phyloP scores from a whole-genome alignment of 208 protist species.

The Spongospora subterranea region DNA sequence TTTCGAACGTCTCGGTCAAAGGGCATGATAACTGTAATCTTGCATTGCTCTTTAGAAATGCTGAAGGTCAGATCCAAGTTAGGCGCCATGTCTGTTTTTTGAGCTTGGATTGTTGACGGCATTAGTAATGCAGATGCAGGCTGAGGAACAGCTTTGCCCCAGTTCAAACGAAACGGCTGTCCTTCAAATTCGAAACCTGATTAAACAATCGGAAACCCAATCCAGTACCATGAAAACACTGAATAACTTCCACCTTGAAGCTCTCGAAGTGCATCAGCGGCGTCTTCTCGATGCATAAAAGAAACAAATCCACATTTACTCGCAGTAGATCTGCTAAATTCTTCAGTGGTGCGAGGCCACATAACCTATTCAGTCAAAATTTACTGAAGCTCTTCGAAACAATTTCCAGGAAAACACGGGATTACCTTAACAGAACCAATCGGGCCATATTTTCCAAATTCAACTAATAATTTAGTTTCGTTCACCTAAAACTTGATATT shows the following conservation, averaged over 20 bases:
- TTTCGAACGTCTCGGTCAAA: background rate
- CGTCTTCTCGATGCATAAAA: slow-evolving; percentile 53
- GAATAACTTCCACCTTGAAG: background rate
- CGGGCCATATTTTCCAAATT: slow-evolving; percentile 34
- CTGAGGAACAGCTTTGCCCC: slow-evolving; percentile 16
- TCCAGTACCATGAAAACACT: background rate
- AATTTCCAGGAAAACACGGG: background rate
- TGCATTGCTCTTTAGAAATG: slow-evolving; percentile 53
- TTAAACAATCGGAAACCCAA: background rate
- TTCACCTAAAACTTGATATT: background rate
- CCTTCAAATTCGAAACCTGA: slow-evolving; percentile 5
- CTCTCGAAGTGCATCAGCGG: slow-evolving; percentile 47
- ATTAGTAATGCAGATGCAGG: background rate
- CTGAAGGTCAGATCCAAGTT: slow-evolving; percentile 46
- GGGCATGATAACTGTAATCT: slow-evolving; percentile 3
- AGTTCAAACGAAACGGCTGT: slow-evolving; percentile 46
- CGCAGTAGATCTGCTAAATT: background rate
- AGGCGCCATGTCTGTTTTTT: background rate
- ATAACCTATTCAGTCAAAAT: background rate
- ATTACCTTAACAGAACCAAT: slow-evolving; percentile 45
- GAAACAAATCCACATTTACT: slow-evolving; percentile 48
- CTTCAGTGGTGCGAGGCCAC: background rate
- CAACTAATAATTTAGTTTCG: slow-evolving; percentile 38
- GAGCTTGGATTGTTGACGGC: background rate
- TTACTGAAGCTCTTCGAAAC: background rate